Base-by-base conservation (phyloP, 1,284 basidiomycete species). In the Phaffia rhodozyma region DNA sequence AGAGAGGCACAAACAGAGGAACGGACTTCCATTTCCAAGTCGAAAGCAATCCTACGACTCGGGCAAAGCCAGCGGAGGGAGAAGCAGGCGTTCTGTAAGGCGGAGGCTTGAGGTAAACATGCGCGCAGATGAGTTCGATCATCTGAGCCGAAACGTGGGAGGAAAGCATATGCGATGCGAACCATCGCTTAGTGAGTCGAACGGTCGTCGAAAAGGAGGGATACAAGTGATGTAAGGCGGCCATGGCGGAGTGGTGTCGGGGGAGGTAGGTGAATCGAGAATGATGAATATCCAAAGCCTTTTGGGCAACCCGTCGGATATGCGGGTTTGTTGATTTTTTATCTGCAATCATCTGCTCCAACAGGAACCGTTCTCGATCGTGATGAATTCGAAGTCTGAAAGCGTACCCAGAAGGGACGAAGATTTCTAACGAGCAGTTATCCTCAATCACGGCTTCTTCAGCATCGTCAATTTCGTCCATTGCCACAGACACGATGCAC, bases 121-220 rank as follows among this genome's bases (percentile, higher is more conserved):
- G 73, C 0, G 89, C 89, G 70, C 86, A 88, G 34, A 98, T 73
- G 16, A 98, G 77, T 75, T 99, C 96, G 55, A 91, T 80, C 0
- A 84, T 83, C 73, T 97, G 91, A 62, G 84, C 81, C 5, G 81
- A 79, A 52, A 93, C 77, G 68, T 90, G 85, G 1, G 80, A 77
- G 21, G 89, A 79, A 27, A 97, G 81, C 86, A 94, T 89, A 75
- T 98, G 96, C 1, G 86, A 79, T 0, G 86, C 83, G 56, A 97
- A 77, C 96, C 96, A 99, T 58, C 96, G 83, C 76, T 97, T 94
- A 51, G 89, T 82, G 27, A 98, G 80, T 32, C 96, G 81, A 25
- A 89, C 86, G 0, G 92, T 92, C 6, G 86, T 85, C 1, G 89
- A 80, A 72, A 86, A 96, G 6, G 90, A 86, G 0, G 85, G 77